Percentiles rank a stretch among this genome's conserved stretches.
Evolutionary conservation across 306 rosid genomes (phyloP).

Genomic region (Abrus precatorius): DNA sequence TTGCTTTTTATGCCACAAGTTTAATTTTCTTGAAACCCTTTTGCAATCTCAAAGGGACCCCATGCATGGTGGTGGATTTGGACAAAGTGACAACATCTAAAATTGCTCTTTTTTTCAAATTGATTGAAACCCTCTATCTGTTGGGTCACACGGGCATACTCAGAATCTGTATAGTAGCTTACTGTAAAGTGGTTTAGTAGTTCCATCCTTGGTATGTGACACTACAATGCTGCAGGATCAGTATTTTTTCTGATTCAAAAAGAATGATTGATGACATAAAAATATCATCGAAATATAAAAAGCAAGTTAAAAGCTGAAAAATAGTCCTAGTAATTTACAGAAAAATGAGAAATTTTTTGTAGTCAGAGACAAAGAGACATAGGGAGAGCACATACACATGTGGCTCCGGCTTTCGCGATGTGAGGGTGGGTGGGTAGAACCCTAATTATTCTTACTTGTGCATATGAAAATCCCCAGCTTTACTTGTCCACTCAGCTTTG

Average conservation of each 20-base stretch:
- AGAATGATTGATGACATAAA: slow-evolving; percentile 42
- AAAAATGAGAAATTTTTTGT: slow-evolving; percentile 27
- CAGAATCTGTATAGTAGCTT: slow-evolving; percentile 33
- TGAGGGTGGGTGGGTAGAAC: slow-evolving; percentile 59
- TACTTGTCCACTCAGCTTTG: slow-evolving; percentile 53
- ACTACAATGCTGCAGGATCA: slow-evolving; percentile 40
- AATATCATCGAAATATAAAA: slow-evolving; percentile 28
- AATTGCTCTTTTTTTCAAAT: slow-evolving; percentile 42
- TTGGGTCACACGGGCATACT: slow-evolving; percentile 44
- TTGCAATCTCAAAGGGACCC: slow-evolving; percentile 44
- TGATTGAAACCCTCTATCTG: slow-evolving; percentile 39
- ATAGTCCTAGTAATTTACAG: slow-evolving; percentile 18
- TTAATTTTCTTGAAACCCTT: slow-evolving; percentile 30
- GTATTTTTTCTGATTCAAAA: slow-evolving; percentile 35
- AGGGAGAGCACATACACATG: slow-evolving; percentile 54
- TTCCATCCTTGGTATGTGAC: slow-evolving; percentile 40
- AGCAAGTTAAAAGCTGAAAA: slow-evolving; percentile 39
- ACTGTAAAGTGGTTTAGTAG: slow-evolving; percentile 31
- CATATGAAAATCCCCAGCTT: slow-evolving; percentile 52
- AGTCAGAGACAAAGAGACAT: slow-evolving; percentile 49
- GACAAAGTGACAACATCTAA: slow-evolving; percentile 44
- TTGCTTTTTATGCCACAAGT: slow-evolving; percentile 8
- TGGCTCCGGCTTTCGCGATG: slow-evolving; percentile 56
- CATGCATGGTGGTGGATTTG: slow-evolving; percentile 33
- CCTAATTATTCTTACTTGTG: slow-evolving; percentile 67